phyloP scores from a whole-genome alignment of 2,329 filamentous ascomycete genomes.

The Harringtonia aguacate region DNA sequence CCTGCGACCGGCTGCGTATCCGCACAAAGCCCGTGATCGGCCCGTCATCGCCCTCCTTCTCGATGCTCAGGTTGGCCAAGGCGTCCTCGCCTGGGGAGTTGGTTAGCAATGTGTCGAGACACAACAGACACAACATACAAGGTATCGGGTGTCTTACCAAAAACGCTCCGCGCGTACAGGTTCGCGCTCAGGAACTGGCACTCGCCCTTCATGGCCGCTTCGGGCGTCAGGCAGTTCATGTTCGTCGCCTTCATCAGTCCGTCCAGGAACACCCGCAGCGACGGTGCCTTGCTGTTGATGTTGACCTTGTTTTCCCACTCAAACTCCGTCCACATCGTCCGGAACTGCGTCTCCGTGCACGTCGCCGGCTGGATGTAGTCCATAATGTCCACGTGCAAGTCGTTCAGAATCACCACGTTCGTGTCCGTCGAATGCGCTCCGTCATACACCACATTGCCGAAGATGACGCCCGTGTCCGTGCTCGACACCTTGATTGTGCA shows the following conservation, averaged over 20 bases:
- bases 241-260: slow-evolving; percentile 97
- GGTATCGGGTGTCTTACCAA: slow-evolving; percentile 65
- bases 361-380: slow-evolving; percentile 97
- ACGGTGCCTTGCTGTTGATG: slow-evolving; percentile 95
- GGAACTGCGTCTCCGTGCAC: slow-evolving; percentile 96
- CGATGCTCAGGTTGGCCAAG: slow-evolving; percentile 91
- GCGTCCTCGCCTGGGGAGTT: slow-evolving; percentile 79
- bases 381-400: slow-evolving; percentile 98
- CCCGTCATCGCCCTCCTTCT: slow-evolving; percentile 91
- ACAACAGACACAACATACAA: background rate
- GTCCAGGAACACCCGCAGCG: slow-evolving; percentile 80
- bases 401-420: slow-evolving; percentile 95
- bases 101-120: background rate
- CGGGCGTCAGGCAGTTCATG: slow-evolving; percentile 95
- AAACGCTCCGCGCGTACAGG: slow-evolving; percentile 90
- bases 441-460: slow-evolving; percentile 97
- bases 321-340: slow-evolving; percentile 99
- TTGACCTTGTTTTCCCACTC: slow-evolving; percentile 99
- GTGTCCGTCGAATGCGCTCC: slow-evolving; percentile 85
- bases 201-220: slow-evolving; percentile 92
- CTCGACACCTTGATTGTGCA: slow-evolving; percentile 92
- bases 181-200: slow-evolving; percentile 98
- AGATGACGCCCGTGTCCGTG: slow-evolving; percentile 96
- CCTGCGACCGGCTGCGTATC: slow-evolving; percentile 94
- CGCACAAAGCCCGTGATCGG: slow-evolving; percentile 95